Evolutionary conservation across 2,329 filamentous ascomycete genomes (phyloP).

Genomic region (Trichoderma harzianum): DNA sequence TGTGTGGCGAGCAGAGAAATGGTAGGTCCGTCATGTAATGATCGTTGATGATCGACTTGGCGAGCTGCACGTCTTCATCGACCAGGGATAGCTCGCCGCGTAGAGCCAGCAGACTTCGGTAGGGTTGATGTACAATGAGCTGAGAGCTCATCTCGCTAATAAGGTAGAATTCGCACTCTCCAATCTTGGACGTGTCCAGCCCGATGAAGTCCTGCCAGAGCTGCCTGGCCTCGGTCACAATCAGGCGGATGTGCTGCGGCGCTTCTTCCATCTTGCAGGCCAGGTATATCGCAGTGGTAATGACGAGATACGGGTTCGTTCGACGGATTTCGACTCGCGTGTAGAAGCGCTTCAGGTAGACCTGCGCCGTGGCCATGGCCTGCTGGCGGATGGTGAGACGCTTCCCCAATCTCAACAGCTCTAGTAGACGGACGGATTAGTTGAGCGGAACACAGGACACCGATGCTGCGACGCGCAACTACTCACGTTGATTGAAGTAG

Average conservation of each 20-base stretch:
- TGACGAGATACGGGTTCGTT: slow-evolving; percentile 88
- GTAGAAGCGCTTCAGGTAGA: slow-evolving; percentile 95
- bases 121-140: slow-evolving; percentile 86
- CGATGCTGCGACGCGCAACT: not conserved
- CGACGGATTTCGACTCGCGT: slow-evolving; percentile 83
- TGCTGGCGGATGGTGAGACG: slow-evolving; percentile 84
- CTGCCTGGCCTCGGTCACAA: slow-evolving; percentile 80
- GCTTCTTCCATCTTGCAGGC: slow-evolving; percentile 98
- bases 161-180: slow-evolving; percentile 89
- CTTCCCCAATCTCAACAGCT: slow-evolving; percentile 78
- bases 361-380: slow-evolving; percentile 86
- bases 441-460: not conserved
- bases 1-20: slow-evolving; percentile 78
- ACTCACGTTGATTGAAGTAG: slow-evolving; percentile 84
- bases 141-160: slow-evolving; percentile 90
- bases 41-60: slow-evolving; percentile 85
- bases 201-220: slow-evolving; percentile 78
- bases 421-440: slow-evolving; percentile 39
- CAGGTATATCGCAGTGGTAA: slow-evolving; percentile 90
- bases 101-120: slow-evolving; percentile 72
- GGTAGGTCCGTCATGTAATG: slow-evolving; percentile 91
- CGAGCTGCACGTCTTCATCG: slow-evolving; percentile 74
- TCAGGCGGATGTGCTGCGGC: slow-evolving; percentile 89
- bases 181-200: slow-evolving; percentile 77
- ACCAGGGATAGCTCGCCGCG: slow-evolving; percentile 66